Percentiles rank a stretch among this genome's conserved stretches.
phyloP scores from a whole-genome alignment of 306 rosid genomes.

The Rosa rugosa region DNA sequence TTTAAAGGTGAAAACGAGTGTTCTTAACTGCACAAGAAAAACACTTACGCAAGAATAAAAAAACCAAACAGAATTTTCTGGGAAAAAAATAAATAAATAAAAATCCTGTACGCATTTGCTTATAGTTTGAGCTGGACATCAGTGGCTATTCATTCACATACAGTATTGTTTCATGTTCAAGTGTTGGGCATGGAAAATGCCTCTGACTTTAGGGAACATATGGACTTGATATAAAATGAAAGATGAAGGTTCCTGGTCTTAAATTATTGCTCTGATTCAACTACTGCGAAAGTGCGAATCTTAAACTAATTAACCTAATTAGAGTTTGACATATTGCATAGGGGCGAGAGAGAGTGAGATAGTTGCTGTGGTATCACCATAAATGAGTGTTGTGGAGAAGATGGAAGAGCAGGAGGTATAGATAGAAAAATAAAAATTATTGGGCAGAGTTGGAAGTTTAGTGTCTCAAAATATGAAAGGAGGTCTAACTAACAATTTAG shows the following conservation, averaged over 20 bases:
- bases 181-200: background rate
- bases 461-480: too few relatives aligned
- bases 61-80: background rate
- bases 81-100: too few relatives aligned
- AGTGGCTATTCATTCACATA: background rate
- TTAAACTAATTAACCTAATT: background rate
- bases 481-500: too few relatives aligned
- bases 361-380: too few relatives aligned
- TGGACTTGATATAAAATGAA: background rate
- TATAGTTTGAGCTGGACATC: background rate
- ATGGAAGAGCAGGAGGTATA: too few relatives aligned
- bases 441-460: too few relatives aligned
- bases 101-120: too few relatives aligned
- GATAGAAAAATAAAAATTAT: too few relatives aligned
- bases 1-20: background rate
- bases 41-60: background rate
- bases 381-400: too few relatives aligned
- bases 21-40: background rate
- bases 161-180: background rate
- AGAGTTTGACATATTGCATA: background rate
- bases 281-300: background rate
- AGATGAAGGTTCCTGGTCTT: slow-evolving; percentile 7
- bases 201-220: background rate
- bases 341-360: background rate
- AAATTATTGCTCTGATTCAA: slow-evolving; percentile 7